These are phyloP conservation scores for Aureobasidium sp. DNA, from an alignment of 2,329 filamentous ascomycete species.

Conservation along the genomic window DNA sequence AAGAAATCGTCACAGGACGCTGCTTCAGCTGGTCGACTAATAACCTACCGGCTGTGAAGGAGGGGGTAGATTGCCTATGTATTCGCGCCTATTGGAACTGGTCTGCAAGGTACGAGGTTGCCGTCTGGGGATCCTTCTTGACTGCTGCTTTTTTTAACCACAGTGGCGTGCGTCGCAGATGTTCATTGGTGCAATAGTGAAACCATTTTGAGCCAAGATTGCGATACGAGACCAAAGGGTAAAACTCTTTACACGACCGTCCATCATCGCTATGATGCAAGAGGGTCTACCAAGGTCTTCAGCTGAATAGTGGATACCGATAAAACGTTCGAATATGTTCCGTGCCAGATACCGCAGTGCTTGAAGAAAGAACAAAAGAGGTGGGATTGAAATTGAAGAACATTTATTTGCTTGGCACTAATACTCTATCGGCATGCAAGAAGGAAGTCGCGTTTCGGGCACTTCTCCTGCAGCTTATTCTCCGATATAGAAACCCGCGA, in stretches of 20 bases:
- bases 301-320: not conserved
- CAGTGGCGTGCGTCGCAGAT: not conserved
- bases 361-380: not conserved
- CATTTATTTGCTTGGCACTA: not conserved
- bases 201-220: not conserved
- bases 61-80: slow-evolving; percentile 11
- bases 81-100: slow-evolving; percentile 1
- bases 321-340: not conserved
- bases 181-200: slow-evolving; percentile 12
- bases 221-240: slow-evolving; percentile 4
- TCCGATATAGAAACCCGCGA: not conserved
- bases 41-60: slow-evolving; percentile 3
- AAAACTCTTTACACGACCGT: slow-evolving; percentile 11
- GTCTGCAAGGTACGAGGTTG: slow-evolving; percentile 15
- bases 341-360: not conserved
- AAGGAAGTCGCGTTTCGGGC: not conserved
- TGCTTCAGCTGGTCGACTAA: slow-evolving; percentile 7
- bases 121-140: slow-evolving; percentile 8
- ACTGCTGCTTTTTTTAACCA: slow-evolving; percentile 13
- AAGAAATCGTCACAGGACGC: not conserved
- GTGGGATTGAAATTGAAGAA: too few relatives aligned
- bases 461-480: not conserved
- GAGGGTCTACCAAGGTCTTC: not conserved
- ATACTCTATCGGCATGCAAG: not conserved
- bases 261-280: slow-evolving; percentile 1